These are phyloP conservation scores for Laguncularia racemosa DNA, from an alignment of 345 rosid species.

Conservation along the genomic window DNA sequence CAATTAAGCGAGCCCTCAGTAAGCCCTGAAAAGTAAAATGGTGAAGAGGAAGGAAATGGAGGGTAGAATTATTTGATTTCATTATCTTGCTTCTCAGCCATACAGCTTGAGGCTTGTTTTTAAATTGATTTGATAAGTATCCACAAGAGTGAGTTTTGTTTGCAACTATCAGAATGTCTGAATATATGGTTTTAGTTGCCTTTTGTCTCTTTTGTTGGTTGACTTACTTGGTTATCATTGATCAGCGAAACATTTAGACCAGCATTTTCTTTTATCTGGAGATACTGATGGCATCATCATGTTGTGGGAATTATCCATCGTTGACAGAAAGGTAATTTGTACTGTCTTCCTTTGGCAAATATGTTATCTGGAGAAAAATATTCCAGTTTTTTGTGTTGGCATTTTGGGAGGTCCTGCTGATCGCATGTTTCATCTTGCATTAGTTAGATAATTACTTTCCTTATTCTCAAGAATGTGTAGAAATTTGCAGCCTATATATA, in stretches of 20 bases:
- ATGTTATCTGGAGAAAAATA: no score
- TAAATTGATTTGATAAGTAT: neutral
- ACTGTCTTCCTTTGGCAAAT: neutral
- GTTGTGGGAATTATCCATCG: conserved; percentile 67
- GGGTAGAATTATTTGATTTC: no score
- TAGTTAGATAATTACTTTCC: neutral
- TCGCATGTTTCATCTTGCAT: neutral
- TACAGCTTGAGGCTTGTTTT: neutral
- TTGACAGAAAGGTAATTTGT: conserved; percentile 38
- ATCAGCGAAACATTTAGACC: conserved; percentile 50
- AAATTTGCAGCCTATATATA: neutral
- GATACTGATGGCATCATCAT: conserved; percentile 67
- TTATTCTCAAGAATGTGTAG: neutral
- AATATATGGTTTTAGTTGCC: neutral
- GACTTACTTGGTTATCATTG: conserved; percentile 1
- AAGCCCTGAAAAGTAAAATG: no score
- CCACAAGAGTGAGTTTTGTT: no score
- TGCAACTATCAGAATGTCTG: neutral
- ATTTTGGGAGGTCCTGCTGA: no score
- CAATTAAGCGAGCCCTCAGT: no score
- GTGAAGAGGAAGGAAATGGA: no score
- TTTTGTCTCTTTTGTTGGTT: neutral
- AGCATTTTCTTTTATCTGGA: conserved; percentile 76
- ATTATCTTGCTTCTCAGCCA: neutral
- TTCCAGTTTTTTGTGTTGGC: no score